Conservation (phyloP, 2,329 filamentous ascomycete genomes). For the Diaporthe sp. region DNA sequence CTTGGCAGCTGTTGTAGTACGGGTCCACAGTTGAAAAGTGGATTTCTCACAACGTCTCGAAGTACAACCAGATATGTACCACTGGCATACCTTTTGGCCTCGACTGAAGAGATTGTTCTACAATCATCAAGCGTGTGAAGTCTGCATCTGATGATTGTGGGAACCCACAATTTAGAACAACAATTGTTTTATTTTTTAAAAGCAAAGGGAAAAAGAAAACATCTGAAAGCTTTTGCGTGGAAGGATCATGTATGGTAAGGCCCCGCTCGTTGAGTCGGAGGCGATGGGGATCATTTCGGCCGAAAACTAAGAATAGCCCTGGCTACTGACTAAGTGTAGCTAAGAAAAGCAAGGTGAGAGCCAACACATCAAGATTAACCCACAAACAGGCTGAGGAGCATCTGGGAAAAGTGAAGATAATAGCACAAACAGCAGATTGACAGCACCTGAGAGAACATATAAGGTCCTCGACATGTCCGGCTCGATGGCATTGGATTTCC, state of each 20-base stretch:
- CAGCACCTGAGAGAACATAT: not conserved
- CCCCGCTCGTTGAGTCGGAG: not conserved
- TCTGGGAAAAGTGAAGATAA: not conserved
- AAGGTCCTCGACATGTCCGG: not conserved
- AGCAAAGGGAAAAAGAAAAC: not conserved
- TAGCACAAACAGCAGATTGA: not conserved
- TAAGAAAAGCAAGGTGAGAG: not conserved
- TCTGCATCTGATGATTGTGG: not conserved
- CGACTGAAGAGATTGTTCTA: not conserved
- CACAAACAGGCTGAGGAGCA: not conserved
- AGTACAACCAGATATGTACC: not conserved
- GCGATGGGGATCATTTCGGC: conserved; percentile 5
- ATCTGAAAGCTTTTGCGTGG: not conserved
- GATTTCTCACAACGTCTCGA: not conserved
- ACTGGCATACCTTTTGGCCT: not conserved
- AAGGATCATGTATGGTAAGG: not conserved
- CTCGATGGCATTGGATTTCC: not conserved
- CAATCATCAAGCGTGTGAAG: not conserved
- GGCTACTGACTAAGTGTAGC: not conserved
- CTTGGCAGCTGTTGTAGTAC: not conserved
- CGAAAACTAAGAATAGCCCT: conserved; percentile 1
- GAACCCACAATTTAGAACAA: not conserved
- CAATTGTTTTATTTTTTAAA: not conserved
- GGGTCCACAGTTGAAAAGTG: not conserved
- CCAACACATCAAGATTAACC: not conserved